Evolutionary conservation across 148 eudicot genomes (phyloP).

Genomic region (Cornus florida): DNA sequence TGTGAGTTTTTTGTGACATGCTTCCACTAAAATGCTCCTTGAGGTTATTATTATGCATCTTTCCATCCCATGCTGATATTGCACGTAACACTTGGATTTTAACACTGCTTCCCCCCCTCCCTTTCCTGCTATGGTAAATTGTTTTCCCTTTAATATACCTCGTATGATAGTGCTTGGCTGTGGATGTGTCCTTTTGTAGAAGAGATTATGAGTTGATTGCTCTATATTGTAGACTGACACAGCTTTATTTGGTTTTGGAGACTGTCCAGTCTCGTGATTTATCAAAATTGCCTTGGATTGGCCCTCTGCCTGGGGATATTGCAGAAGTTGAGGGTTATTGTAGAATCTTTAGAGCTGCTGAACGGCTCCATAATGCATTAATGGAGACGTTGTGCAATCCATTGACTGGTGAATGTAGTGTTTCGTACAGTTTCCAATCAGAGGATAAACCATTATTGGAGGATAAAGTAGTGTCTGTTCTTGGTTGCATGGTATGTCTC

Average conservation of each 20-base stretch:
- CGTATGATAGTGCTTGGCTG: not conserved
- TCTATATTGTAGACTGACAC: not conserved
- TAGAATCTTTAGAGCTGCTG: constrained; percentile 92
- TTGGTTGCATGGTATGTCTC: constrained; percentile 95
- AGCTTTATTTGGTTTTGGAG: constrained; percentile 35
- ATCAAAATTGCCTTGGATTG: constrained; percentile 68
- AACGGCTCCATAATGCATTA: constrained; percentile 67
- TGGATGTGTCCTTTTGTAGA: not conserved
- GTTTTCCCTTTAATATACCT: not conserved
- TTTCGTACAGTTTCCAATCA: constrained; percentile 68
- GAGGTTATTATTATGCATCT: not conserved
- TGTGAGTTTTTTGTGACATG: too few relatives aligned
- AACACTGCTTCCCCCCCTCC: not conserved
- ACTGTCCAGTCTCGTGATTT: constrained; percentile 54
- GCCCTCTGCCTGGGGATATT: constrained; percentile 96
- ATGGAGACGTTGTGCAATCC: constrained; percentile 94
- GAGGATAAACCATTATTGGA: constrained; percentile 67
- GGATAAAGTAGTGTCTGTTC: constrained; percentile 85
- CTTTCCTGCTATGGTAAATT: not conserved
- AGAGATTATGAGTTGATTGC: not conserved
- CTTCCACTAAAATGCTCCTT: not conserved
- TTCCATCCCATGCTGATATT: not conserved
- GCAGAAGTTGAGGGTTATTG: constrained; percentile 99
- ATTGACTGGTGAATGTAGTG: constrained; percentile 82
- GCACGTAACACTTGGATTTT: not conserved